A percentile compares a stretch with the other conserved stretches of the same genome.
Conservation (phyloP, 2,329 filamentous ascomycete species). For the Calonectria fujianensis region DNA sequence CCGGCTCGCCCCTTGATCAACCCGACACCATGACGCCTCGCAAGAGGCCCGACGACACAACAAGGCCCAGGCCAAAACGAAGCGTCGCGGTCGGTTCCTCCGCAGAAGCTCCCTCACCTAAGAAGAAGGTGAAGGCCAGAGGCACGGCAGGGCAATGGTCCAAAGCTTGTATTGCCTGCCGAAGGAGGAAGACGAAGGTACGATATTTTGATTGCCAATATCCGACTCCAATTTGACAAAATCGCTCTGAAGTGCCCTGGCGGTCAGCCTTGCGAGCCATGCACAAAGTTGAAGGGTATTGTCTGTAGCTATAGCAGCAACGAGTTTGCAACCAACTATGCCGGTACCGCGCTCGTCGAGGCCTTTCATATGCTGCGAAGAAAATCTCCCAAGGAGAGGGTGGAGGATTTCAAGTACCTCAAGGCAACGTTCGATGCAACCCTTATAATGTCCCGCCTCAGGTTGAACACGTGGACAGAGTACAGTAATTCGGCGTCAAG, state of each 20-base stretch:
- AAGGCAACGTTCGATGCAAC: background rate
- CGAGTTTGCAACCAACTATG: background rate
- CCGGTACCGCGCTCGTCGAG: background rate
- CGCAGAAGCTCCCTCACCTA: background rate
- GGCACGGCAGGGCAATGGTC: background rate
- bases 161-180: background rate
- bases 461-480: background rate
- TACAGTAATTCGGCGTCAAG: no score
- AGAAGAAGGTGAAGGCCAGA: background rate
- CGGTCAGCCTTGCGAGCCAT: background rate
- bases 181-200: background rate
- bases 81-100: background rate
- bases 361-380: background rate
- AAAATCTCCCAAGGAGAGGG: background rate
- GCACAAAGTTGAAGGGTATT: background rate
- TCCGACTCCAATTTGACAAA: background rate
- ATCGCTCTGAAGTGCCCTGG: background rate
- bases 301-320: background rate
- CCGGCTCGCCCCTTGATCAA: background rate
- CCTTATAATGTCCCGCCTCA: slow-evolving; percentile 4
- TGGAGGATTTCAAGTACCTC: background rate
- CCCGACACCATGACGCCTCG: background rate
- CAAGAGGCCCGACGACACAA: background rate
- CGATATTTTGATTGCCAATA: background rate
- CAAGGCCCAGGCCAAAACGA: background rate